Percentiles rank a stretch among this genome's conserved stretches.
Conservation (phyloP, 2,329 filamentous ascomycete genomes). For the Byssoonygena ceratinophila region DNA sequence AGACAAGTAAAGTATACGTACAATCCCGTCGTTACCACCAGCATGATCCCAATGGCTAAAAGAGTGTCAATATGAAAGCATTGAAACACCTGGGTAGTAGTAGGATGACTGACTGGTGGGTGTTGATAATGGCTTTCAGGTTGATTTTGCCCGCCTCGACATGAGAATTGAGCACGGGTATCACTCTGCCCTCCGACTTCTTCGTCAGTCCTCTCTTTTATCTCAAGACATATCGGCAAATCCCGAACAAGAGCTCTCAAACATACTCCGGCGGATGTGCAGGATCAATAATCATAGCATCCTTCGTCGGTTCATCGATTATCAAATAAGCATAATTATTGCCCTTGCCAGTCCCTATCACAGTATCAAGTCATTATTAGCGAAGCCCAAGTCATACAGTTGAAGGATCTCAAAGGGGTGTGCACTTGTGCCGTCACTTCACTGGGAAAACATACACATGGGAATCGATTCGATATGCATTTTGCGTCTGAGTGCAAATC, state of each 20-base stretch:
- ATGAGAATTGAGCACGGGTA: constrained; percentile 60
- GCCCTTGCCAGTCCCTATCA: constrained; percentile 22
- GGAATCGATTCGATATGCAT: constrained; percentile 47
- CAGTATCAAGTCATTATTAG: background rate
- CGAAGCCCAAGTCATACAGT: background rate
- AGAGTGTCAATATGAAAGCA: background rate
- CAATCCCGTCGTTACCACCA: constrained; percentile 77
- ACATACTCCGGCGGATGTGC: constrained; percentile 43
- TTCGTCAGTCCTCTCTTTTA: background rate
- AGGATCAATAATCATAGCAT: constrained; percentile 43
- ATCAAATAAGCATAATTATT: constrained; percentile 47
- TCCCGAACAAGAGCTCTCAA: background rate
- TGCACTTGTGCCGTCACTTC: background rate
- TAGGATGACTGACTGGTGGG: constrained; percentile 65
- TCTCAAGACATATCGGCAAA: background rate
- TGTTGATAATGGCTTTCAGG: constrained; percentile 84
- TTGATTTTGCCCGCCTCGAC: constrained; percentile 64
- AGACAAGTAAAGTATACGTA: constrained; percentile 46
- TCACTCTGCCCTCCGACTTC: constrained; percentile 38
- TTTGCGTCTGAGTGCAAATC: constrained; percentile 17
- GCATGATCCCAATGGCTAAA: constrained; percentile 91
- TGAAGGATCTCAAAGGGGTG: too few relatives aligned
- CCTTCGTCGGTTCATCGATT: constrained; percentile 40
- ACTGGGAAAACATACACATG: constrained; percentile 37
- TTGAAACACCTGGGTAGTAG: background rate